Conservation (phyloP, 73 alveolate genomes). For the Blepharisma japonicum region DNA sequence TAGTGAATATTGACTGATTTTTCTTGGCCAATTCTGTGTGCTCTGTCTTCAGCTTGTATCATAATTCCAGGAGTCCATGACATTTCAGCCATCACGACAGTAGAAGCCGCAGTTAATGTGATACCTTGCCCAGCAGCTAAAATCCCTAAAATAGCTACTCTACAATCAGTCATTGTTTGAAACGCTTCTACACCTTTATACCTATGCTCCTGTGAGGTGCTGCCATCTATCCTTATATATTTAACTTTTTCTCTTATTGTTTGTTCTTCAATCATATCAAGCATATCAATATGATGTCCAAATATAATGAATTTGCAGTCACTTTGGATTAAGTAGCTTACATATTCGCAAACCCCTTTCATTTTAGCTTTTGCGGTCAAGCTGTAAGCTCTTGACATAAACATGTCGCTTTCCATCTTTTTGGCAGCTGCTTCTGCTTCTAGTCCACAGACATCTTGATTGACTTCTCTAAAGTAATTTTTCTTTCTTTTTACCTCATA, state of each 20-base stretch:
- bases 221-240: slow-evolving; percentile 94
- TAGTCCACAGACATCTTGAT: slow-evolving; percentile 44
- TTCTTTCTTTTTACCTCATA: slow-evolving; percentile 35
- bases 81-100: slow-evolving; percentile 96
- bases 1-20: slow-evolving; percentile 92
- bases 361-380: slow-evolving; percentile 86
- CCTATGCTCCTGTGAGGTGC: slow-evolving; percentile 64
- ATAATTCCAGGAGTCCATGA: slow-evolving; percentile 90
- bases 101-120: slow-evolving; percentile 95
- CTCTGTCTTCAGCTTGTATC: slow-evolving; percentile 98
- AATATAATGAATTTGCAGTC: slow-evolving; percentile 84
- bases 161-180: slow-evolving; percentile 70
- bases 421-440: slow-evolving; percentile 52
- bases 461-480: slow-evolving; percentile 45
- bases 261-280: slow-evolving; percentile 87
- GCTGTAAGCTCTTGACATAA: slow-evolving; percentile 64
- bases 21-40: slow-evolving; percentile 95
- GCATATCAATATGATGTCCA: slow-evolving; percentile 87
- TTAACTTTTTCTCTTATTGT: slow-evolving; percentile 67
- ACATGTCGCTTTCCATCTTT: slow-evolving; percentile 31
- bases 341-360: slow-evolving; percentile 76
- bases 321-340: slow-evolving; percentile 73
- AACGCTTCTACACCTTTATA: slow-evolving; percentile 80
- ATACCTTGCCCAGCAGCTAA: slow-evolving; percentile 94
- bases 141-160: slow-evolving; percentile 85